Evolutionary conservation across 139 green algal species (phyloP).

Genomic region (Chlamydomonas schloesseri): DNA sequence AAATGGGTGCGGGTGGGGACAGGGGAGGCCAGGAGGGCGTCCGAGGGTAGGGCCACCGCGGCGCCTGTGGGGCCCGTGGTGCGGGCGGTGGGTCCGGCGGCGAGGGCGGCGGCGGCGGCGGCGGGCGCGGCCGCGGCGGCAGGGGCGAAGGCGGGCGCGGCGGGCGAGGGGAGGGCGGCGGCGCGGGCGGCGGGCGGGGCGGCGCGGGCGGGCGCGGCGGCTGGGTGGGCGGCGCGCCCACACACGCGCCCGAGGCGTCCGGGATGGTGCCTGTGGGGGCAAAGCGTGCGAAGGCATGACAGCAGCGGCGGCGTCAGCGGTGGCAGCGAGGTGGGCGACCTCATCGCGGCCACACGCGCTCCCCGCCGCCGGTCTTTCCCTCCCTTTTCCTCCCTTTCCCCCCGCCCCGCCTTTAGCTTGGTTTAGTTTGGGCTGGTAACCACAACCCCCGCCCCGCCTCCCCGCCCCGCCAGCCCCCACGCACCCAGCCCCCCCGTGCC

Average conservation of each 20-base stretch:
- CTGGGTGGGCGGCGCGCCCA: background rate
- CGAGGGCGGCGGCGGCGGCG: background rate
- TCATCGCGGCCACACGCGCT: too few relatives aligned
- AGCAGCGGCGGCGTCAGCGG: background rate
- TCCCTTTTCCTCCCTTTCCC: too few relatives aligned
- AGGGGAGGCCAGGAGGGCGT: background rate
- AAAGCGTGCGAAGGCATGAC: background rate
- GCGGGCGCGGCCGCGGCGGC: background rate
- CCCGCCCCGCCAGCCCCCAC: too few relatives aligned
- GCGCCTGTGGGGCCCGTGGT: background rate
- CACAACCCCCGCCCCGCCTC: too few relatives aligned
- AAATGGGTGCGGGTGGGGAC: background rate
- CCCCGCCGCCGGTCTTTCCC: too few relatives aligned
- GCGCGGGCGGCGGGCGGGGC: background rate
- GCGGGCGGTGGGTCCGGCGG: background rate
- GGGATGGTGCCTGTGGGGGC: background rate
- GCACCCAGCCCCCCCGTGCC: too few relatives aligned
- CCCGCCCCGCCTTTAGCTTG: too few relatives aligned
- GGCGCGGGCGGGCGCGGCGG: background rate
- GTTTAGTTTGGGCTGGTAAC: too few relatives aligned
- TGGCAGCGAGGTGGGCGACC: too few relatives aligned
- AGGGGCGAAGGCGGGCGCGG: background rate
- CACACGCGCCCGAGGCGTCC: background rate
- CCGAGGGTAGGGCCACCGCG: background rate
- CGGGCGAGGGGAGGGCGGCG: background rate